phyloP scores from a whole-genome alignment of 2,329 filamentous ascomycete genomes.

The Rhexocercosporidium sp. region DNA sequence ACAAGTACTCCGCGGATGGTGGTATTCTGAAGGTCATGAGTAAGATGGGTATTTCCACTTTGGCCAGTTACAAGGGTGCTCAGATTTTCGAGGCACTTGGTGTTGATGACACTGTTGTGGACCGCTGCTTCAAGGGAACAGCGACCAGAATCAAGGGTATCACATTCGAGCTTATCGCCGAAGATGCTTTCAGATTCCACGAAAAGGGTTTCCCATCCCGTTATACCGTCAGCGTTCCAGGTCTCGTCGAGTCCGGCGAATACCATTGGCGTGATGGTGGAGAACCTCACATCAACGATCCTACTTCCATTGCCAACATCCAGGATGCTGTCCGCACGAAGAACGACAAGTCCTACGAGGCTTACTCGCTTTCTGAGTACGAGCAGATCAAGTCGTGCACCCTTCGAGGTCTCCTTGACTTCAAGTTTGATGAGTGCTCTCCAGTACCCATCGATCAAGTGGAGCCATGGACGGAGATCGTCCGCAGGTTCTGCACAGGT shows the following conservation, averaged over 20 bases:
- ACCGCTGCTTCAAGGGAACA: conserved; percentile 93
- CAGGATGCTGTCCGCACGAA: conserved; percentile 96
- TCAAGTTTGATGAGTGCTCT: conserved; percentile 86
- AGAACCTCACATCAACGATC: conserved; percentile 94
- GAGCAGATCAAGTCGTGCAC: conserved; percentile 98
- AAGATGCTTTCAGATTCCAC: conserved; percentile 93
- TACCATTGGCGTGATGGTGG: conserved; percentile 99
- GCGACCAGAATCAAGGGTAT: conserved; percentile 93
- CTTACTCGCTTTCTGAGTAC: conserved; percentile 90
- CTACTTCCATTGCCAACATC: conserved; percentile 92
- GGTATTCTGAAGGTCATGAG: conserved; percentile 99
- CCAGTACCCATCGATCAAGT: conserved; percentile 95
- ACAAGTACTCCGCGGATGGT: conserved; percentile 95
- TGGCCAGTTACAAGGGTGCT: conserved; percentile 95
- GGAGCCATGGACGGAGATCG: conserved; percentile 97
- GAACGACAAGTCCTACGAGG: conserved; percentile 98
- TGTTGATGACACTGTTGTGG: conserved; percentile 88
- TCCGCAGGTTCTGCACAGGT: conserved; percentile 93
- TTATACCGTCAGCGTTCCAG: conserved; percentile 75
- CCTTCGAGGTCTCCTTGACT: conserved; percentile 90
- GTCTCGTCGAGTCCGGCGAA: conserved; percentile 89
- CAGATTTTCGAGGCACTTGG: conserved; percentile 98
- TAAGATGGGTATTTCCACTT: conserved; percentile 98
- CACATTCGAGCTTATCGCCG: conserved; percentile 90
- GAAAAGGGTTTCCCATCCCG: conserved; percentile 89